Evolutionary conservation across 148 eudicot genomes (phyloP), one percentile per base, ranked within the genome.

Genomic region (Euryodendron excelsum): DNA sequence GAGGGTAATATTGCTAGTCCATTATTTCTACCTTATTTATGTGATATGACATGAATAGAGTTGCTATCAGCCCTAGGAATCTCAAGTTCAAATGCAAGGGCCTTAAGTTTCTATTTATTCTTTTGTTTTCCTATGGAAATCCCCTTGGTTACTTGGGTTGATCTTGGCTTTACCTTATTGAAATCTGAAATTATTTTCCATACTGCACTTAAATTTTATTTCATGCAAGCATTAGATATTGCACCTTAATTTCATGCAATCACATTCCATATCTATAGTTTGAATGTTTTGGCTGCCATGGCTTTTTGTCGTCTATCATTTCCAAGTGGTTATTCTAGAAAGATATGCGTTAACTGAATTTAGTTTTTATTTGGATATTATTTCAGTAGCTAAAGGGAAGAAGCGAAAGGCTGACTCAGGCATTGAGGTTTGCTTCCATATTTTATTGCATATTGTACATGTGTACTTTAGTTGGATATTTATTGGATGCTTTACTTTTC

Each of bases 331-430:
- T 62, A 21, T 45, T 76, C 18, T 44, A 18, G 74, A 33, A 67
- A 56, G 31, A 48, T 30, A 15, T 37, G 8, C 23, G 58, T 44
- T 17, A 53, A 64, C 59, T 68, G 33, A 56, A 60, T 52, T 62
- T 69, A 39, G 64, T 63, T 82, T 50, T 58, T 34, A 34, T 78
- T 71, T 55, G 59, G 61, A 34, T 75, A 25, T 71, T 39, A 20
- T 69, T 85, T 89, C 89, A 96, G 99, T 78, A 75, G 82, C 86
- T 52, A 96, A 93, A 87, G 98, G 98, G 83, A 96, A 96, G 84
- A 96, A 93, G 85, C 87, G 98, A 58, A 96, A 92, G 91, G 73
- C 80, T 68, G 99, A 96, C 20, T 85, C 89, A 20, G 90, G 84
- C 31, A 55, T 83, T 58, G 99, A 96, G 99, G 99, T 93, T 25